A percentile compares a stretch with the other conserved stretches of the same genome.
Conservation (phyloP, 2,329 filamentous ascomycete genomes). For the Parafenestella ontariensis region DNA sequence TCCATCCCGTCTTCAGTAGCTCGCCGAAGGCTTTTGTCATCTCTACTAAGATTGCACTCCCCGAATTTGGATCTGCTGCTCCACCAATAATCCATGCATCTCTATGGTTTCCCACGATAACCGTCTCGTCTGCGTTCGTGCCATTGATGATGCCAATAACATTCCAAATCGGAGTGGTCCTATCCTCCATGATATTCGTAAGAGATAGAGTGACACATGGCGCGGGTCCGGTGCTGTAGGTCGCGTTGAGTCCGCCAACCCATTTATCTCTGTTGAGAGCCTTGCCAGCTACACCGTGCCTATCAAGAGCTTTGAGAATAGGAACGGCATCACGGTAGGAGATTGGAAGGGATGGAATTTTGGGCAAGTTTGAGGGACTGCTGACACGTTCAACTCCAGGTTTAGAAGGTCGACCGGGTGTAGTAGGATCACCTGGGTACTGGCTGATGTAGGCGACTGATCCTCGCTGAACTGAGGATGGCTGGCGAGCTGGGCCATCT, state of each 20-base stretch:
- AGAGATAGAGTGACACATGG: constrained; percentile 55
- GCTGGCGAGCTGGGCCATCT: constrained; percentile 42
- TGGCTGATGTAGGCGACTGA: constrained; percentile 66
- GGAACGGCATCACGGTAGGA: constrained; percentile 85
- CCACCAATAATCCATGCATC: constrained; percentile 63
- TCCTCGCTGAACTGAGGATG: constrained; percentile 54
- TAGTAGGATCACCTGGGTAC: constrained; percentile 54
- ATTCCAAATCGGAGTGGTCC: constrained; percentile 78
- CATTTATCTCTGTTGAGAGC: constrained; percentile 46
- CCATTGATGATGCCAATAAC: constrained; percentile 71
- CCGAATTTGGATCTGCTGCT: constrained; percentile 60
- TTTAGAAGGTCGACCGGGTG: constrained; percentile 76
- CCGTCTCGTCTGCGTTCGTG: constrained; percentile 63
- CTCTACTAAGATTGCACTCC: constrained; percentile 58
- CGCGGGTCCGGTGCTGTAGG: constrained; percentile 52
- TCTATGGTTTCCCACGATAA: constrained; percentile 61
- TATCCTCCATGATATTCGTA: constrained; percentile 78
- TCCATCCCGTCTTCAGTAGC: constrained; percentile 58
- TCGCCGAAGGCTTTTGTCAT: constrained; percentile 57
- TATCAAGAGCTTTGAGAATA: constrained; percentile 80
- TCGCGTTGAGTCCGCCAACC: constrained; percentile 40
- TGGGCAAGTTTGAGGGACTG: constrained; percentile 63
- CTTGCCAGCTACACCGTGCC: constrained; percentile 69
- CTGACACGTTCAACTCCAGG: constrained; percentile 77
- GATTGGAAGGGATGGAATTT: constrained; percentile 85